A percentile compares a stretch with the other conserved stretches of the same genome.
These are phyloP conservation scores for Obba rivulosa DNA, from an alignment of 768 basidiomycete genomes.

Conservation along the genomic window DNA sequence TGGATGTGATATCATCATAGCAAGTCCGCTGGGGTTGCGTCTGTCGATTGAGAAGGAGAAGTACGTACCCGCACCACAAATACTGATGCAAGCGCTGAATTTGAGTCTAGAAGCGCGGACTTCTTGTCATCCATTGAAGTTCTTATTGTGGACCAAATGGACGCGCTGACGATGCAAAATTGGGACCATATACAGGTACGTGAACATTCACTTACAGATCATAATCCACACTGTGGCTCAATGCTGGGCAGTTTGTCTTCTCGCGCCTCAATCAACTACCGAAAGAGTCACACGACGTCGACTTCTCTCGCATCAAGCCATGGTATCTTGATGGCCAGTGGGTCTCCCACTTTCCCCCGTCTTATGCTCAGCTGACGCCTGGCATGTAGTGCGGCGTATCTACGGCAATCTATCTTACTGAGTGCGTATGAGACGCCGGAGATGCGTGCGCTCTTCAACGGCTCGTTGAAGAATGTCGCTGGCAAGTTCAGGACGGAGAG, in stretches of 20 bases:
- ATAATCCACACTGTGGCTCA: background rate
- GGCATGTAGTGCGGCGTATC: conserved; percentile 60
- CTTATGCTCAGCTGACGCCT: background rate
- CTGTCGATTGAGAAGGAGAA: conserved; percentile 93
- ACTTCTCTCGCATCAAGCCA: conserved; percentile 95
- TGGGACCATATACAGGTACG: conserved; percentile 95
- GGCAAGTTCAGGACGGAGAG: conserved; percentile 75
- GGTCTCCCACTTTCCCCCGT: background rate
- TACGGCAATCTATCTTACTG: conserved; percentile 87
- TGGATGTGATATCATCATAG: conserved; percentile 84
- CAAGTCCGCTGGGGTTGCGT: conserved; percentile 88
- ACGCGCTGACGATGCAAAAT: conserved; percentile 95
- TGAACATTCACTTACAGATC: background rate
- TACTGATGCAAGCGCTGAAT: too few species aligned
- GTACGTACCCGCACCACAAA: conserved; percentile 38
- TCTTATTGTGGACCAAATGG: conserved; percentile 86
- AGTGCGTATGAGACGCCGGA: conserved; percentile 90
- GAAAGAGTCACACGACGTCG: conserved; percentile 87
- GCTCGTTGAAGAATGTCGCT: conserved; percentile 71
- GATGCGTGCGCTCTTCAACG: conserved; percentile 72
- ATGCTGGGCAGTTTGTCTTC: conserved; percentile 64
- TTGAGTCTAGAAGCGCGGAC: conserved; percentile 66
- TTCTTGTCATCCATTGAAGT: conserved; percentile 93
- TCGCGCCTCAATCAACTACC: conserved; percentile 84
- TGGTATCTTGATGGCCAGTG: conserved; percentile 97